These are phyloP conservation scores for Solanum appendiculatum DNA, from an alignment of 257 asterid genomes.

Conservation along the genomic window DNA sequence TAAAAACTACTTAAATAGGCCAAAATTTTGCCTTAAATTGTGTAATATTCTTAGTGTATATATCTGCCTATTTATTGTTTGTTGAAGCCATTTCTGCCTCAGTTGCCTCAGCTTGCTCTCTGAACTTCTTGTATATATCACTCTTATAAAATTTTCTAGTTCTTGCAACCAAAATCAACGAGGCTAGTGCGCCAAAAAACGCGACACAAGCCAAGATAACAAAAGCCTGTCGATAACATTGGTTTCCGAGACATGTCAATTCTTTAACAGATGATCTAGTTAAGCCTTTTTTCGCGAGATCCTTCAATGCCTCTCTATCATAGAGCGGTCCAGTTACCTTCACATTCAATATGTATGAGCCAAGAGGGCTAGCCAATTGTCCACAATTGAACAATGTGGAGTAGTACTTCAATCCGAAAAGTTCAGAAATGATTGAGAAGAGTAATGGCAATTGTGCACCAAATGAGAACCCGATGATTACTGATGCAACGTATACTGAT, in stretches of 20 bases:
- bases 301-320: conserved; percentile 52
- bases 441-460: conserved; percentile 65
- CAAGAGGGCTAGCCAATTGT: conserved; percentile 67
- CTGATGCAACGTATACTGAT: conserved; percentile 51
- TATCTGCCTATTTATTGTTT: background rate
- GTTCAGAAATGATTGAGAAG: conserved; percentile 56
- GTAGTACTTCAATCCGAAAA: conserved; percentile 58
- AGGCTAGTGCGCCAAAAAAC: conserved; percentile 46
- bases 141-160: conserved; percentile 52
- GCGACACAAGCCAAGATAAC: conserved; percentile 39
- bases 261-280: conserved; percentile 42
- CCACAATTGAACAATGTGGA: conserved; percentile 77
- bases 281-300: conserved; percentile 43
- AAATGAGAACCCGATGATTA: conserved; percentile 68
- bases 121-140: conserved; percentile 63
- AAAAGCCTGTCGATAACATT: conserved; percentile 45
- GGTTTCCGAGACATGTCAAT: conserved; percentile 44
- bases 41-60: background rate
- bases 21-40: background rate
- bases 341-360: conserved; percentile 62
- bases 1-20: background rate
- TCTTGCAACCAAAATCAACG: conserved; percentile 50
- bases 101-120: conserved; percentile 25
- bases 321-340: conserved; percentile 53
- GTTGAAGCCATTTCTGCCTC: conserved; percentile 16